phyloP scores from a whole-genome alignment of 1,284 basidiomycete genomes.

The Abortiporus biennis region DNA sequence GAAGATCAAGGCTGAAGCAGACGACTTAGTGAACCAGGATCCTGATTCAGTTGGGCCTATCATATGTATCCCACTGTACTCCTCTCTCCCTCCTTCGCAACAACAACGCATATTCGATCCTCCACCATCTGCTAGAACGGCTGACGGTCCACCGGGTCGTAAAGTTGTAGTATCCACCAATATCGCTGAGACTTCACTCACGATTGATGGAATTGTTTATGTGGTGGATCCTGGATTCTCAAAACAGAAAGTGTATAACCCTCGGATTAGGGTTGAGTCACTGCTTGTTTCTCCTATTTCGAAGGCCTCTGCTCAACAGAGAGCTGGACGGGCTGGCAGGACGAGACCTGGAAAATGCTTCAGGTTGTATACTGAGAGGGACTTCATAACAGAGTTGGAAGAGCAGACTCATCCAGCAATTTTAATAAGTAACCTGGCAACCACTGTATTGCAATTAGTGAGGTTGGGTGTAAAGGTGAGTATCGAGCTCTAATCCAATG shows the following conservation, averaged over 20 bases:
- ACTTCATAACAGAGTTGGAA: constrained; percentile 93
- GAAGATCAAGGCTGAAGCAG: constrained; percentile 88
- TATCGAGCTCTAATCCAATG: background rate
- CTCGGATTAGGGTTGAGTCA: constrained; percentile 93
- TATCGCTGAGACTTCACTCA: constrained; percentile 96
- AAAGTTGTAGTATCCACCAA: constrained; percentile 97
- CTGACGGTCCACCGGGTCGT: constrained; percentile 78
- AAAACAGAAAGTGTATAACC: constrained; percentile 97
- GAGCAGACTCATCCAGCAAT: constrained; percentile 98
- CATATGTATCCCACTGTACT: constrained; percentile 89
- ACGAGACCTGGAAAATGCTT: constrained; percentile 98
- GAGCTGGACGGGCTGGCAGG: constrained; percentile 94
- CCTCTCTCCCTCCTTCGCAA: constrained; percentile 87
- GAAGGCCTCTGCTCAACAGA: constrained; percentile 93
- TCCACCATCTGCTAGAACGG: constrained; percentile 57
- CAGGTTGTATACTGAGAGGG: constrained; percentile 94
- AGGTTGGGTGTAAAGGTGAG: constrained; percentile 83
- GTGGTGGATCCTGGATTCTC: constrained; percentile 98
- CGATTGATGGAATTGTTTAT: constrained; percentile 98
- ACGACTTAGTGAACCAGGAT: constrained; percentile 68
- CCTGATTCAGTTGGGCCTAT: constrained; percentile 82
- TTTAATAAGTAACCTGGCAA: constrained; percentile 86
- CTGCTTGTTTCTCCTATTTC: constrained; percentile 93
- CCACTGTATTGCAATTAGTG: constrained; percentile 90
- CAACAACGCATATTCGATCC: constrained; percentile 95